A percentile compares a stretch with the other conserved stretches of the same genome.
phyloP scores from a whole-genome alignment of 2,329 filamentous ascomycete species.

The Botrytis deweyae region DNA sequence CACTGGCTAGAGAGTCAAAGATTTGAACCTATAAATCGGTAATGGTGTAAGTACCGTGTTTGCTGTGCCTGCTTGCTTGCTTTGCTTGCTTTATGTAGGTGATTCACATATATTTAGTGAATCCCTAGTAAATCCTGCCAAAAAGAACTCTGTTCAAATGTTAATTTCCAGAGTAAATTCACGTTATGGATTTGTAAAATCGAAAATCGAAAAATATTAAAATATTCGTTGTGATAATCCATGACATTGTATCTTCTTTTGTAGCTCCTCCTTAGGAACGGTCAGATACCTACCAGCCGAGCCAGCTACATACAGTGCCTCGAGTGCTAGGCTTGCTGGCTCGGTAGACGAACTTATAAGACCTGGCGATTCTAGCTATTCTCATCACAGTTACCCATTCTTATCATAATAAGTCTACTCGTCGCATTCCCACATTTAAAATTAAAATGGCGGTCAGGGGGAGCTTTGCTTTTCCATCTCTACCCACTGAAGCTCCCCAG shows the following conservation, averaged over 20 bases:
- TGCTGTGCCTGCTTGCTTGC: not conserved
- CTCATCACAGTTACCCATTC: not conserved
- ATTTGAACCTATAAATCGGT: not conserved
- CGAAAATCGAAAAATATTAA: not conserved
- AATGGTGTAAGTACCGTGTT: not conserved
- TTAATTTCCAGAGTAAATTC: not conserved
- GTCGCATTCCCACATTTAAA: too few relatives aligned
- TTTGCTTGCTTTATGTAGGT: not conserved
- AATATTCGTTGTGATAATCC: too few relatives aligned
- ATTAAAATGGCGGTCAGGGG: not conserved
- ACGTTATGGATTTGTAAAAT: not conserved
- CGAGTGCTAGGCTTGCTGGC: not conserved
- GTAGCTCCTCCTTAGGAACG: not conserved
- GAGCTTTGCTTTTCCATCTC: not conserved
- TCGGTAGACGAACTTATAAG: not conserved
- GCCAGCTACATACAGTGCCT: too few relatives aligned
- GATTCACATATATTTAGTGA: not conserved
- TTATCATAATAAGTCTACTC: too few relatives aligned
- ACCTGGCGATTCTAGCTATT: not conserved
- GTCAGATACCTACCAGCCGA: not conserved
- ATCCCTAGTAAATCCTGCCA: not conserved
- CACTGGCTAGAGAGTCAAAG: slow-evolving; percentile 1
- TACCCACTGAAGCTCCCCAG: not conserved
- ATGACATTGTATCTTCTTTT: not conserved
- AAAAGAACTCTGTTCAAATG: not conserved